Conservation (phyloP, 768 basidiomycete species). For the Podaxis carcinomalis region DNA sequence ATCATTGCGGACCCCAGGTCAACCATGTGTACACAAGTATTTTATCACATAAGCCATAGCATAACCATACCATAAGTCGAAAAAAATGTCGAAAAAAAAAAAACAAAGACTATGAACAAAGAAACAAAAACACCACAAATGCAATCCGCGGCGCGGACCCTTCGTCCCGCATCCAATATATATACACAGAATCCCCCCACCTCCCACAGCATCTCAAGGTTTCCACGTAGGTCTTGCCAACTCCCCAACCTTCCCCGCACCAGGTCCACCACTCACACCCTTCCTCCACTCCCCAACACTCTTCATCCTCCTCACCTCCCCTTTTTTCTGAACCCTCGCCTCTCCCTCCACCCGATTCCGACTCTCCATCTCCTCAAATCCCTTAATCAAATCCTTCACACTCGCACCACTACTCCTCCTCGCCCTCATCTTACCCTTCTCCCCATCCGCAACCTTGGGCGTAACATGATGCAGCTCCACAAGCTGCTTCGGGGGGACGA, state of each 20-base stretch:
- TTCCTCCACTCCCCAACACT: conserved; percentile 10
- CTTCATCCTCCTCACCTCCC: conserved; percentile 18
- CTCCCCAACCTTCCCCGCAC: background rate
- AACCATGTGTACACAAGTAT: background rate
- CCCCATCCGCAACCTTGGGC: conserved; percentile 21
- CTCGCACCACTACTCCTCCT: conserved; percentile 64
- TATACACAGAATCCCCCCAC: background rate
- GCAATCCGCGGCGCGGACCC: conserved; percentile 4
- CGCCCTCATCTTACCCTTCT: conserved; percentile 19
- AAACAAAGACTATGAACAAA: background rate
- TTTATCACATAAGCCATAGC: background rate
- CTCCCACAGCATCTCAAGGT: background rate
- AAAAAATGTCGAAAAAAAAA: background rate
- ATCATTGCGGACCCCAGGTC: background rate
- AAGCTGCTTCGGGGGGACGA: conserved; percentile 37
- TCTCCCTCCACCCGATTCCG: conserved; percentile 19
- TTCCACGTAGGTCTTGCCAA: background rate
- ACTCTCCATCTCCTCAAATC: conserved; percentile 47
- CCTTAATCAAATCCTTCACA: conserved; percentile 67
- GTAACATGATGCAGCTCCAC: conserved; percentile 51
- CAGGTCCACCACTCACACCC: background rate
- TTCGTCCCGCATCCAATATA: background rate
- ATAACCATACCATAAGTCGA: background rate
- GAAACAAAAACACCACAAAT: background rate
- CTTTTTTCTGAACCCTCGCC: conserved; percentile 23